phyloP scores from a whole-genome alignment of 192 early-diverging fungal genomes.

The Linnemannia exigua region DNA sequence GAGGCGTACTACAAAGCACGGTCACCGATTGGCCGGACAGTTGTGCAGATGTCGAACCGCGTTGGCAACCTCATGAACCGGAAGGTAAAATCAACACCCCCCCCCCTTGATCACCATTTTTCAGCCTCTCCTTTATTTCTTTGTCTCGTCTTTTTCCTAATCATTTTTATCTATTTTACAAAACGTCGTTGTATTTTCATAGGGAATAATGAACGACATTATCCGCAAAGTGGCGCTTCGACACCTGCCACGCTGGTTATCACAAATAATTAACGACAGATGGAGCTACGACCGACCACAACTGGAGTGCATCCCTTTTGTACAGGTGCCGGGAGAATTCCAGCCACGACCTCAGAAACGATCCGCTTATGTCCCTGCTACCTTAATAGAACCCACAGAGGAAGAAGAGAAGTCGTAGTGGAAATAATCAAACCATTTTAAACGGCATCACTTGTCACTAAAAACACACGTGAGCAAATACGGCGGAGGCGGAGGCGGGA shows the following conservation, averaged over 20 bases:
- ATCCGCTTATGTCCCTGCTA: constrained; percentile 16
- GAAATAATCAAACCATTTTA: too few species aligned
- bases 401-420: too few species aligned
- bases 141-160: too few species aligned
- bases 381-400: background rate
- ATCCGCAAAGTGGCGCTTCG: constrained; percentile 22
- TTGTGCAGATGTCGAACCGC: constrained; percentile 27
- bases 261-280: constrained; percentile 12
- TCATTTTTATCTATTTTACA: background rate
- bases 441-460: too few species aligned
- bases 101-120: background rate
- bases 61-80: constrained; percentile 25
- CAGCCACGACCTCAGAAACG: constrained; percentile 24
- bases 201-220: constrained; percentile 31
- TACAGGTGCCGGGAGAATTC: constrained; percentile 4
- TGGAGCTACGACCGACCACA: constrained; percentile 32
- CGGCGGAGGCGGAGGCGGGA: too few species aligned
- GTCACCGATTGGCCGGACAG: background rate
- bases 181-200: background rate
- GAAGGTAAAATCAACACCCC: constrained; percentile 8
- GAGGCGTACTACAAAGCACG: constrained; percentile 26
- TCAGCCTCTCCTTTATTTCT: background rate
- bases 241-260: constrained; percentile 17
- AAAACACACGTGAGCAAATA: too few species aligned
- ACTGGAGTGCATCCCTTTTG: constrained; percentile 29